These are phyloP conservation scores for Mercurialis annua DNA, from an alignment of 345 rosid genomes.

Conservation along the genomic window DNA sequence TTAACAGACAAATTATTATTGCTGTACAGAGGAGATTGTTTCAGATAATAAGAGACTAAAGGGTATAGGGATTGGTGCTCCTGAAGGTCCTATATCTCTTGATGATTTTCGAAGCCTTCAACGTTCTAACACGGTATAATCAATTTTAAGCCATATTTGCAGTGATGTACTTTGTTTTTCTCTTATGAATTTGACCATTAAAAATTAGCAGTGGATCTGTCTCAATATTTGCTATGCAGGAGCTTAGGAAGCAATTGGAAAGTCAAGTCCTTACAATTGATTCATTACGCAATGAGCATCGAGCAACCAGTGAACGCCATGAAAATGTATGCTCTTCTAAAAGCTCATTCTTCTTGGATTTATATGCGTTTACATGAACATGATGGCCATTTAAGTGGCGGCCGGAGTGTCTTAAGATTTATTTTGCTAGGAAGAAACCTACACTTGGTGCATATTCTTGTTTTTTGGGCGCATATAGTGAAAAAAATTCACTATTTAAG, in stretches of 20 bases:
- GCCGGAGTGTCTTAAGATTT: not conserved
- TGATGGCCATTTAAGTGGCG: constrained; percentile 4
- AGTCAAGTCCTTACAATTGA: constrained; percentile 69
- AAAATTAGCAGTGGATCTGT: not conserved
- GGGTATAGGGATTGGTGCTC: constrained; percentile 90
- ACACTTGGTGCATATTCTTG: not conserved
- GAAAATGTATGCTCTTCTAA: constrained; percentile 50
- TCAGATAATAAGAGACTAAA: constrained; percentile 70
- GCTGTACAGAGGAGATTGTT: constrained; percentile 54
- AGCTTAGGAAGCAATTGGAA: constrained; percentile 87
- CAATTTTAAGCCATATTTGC: constrained; percentile 7
- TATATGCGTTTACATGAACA: constrained; percentile 1
- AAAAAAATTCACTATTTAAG: not conserved
- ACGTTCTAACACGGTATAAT: constrained; percentile 72
- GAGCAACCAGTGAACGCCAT: constrained; percentile 50
- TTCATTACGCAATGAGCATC: constrained; percentile 60
- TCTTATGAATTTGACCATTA: not conserved
- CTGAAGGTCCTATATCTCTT: constrained; percentile 90
- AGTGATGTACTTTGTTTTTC: constrained; percentile 4
- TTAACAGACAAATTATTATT: not conserved
- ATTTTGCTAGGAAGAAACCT: not conserved
- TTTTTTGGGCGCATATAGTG: no score
- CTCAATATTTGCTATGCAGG: constrained; percentile 44
- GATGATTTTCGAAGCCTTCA: constrained; percentile 97
- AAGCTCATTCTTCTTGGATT: constrained; percentile 3